phyloP scores from a whole-genome alignment of 441 rosid genomes.

The Adansonia grandidieri region DNA sequence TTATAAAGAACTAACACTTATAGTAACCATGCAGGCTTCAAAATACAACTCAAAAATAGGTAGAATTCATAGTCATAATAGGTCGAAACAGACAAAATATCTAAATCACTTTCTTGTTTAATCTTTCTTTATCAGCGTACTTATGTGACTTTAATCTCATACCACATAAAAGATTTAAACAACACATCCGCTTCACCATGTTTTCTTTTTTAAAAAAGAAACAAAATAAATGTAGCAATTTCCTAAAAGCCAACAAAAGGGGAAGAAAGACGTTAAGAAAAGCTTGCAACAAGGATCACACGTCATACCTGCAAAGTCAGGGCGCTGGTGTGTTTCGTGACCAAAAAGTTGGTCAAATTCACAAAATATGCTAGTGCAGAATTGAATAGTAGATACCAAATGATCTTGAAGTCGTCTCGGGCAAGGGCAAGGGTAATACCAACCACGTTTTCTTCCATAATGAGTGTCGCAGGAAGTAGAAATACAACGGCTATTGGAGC shows the following conservation, averaged over 20 bases:
- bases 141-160: not conserved
- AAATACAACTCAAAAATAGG: not conserved
- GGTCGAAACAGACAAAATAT: not conserved
- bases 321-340: slow-evolving; percentile 76
- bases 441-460: slow-evolving; percentile 67
- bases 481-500: slow-evolving; percentile 72
- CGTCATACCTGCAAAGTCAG: slow-evolving; percentile 60
- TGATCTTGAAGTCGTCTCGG: slow-evolving; percentile 60
- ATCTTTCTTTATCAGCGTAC: not conserved
- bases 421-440: slow-evolving; percentile 71
- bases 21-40: not conserved
- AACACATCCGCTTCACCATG: not conserved
- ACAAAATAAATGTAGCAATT: not conserved
- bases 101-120: not conserved
- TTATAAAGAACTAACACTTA: not conserved
- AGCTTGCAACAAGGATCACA: not conserved
- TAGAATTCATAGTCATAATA: not conserved
- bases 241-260: not conserved
- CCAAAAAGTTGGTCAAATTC: slow-evolving; percentile 69
- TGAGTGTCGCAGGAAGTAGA: slow-evolving; percentile 68
- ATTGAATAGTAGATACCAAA: slow-evolving; percentile 73
- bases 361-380: slow-evolving; percentile 71
- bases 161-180: not conserved
- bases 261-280: not conserved
- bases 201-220: not conserved